Evolutionary conservation across 2,329 filamentous ascomycete genomes (phyloP), one percentile per base, ranked within the genome.

Genomic region (Microcera coccophila): DNA sequence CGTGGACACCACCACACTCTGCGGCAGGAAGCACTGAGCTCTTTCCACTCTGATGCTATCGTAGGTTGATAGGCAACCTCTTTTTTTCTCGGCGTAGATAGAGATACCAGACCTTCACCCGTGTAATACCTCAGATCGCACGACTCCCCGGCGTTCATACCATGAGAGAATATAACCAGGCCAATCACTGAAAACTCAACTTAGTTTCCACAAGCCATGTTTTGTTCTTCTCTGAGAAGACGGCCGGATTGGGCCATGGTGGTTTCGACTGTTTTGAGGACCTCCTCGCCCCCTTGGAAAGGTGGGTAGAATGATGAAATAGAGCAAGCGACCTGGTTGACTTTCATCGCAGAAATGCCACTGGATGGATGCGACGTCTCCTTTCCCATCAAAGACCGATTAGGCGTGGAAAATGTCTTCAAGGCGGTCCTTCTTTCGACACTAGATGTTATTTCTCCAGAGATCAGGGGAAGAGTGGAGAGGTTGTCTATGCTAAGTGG

Each of bases 281-380:
- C 41, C 20, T 40, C 38, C 10, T 31, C 41, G 19, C 28, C 39
- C n/a, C 36, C 38, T 19, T 61, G 62, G 55, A 58, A 56, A 53
- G 61, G 62, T 42, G 29, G n/a, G 33, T 19, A 5, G 17, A 19
- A 14, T 10, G 12, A 34, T 20, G 18, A n/a, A 26, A 38, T 37
- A 32, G 21, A 38, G n/a, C 16, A 26, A 38, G n/a, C 16, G 28
- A 26, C 24, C 24, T 36, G 43, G 12, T 46, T 41, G 32, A 44
- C 43, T 32, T 31, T 35, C 14, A 15, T 15, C 17, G 24, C 36
- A 77, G 74, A 76, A 55, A 52, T 55, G 3, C 59, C 54, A 14
- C 58, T 78, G 3, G 53, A 60, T 14, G 66, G 63, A 2, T 69
- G 76, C 47, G 75, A 78, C 48, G 52, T 76, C 21, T 68, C 68